Percentiles rank a stretch among this genome's conserved stretches.
Evolutionary conservation across 306 rosid species (phyloP).

Genomic region (Acacia melanoxylon): DNA sequence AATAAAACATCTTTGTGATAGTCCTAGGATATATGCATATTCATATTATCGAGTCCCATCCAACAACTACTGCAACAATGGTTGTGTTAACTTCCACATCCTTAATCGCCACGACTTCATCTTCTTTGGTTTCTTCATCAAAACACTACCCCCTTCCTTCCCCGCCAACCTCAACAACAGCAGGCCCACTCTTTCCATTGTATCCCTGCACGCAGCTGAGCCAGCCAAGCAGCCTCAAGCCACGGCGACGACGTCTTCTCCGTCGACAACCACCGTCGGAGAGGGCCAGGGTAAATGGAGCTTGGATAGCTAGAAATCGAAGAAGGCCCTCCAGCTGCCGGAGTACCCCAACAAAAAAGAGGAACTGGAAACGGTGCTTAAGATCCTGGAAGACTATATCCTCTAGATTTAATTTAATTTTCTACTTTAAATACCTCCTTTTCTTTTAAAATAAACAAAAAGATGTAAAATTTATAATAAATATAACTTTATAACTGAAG

Average conservation of each 20-base stretch:
- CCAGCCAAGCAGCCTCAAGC: slow-evolving; percentile 54
- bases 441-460: too few species aligned
- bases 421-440: too few species aligned
- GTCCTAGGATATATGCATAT: background rate
- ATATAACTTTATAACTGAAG: too few species aligned
- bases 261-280: slow-evolving; percentile 25
- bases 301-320: slow-evolving; percentile 65
- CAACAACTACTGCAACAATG: slow-evolving; percentile 26
- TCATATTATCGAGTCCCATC: background rate
- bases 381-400: slow-evolving; percentile 50
- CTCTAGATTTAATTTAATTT: too few species aligned
- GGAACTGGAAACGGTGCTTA: slow-evolving; percentile 55
- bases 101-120: slow-evolving; percentile 28
- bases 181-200: slow-evolving; percentile 32
- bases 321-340: slow-evolving; percentile 77
- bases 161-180: slow-evolving; percentile 18
- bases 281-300: slow-evolving; percentile 52
- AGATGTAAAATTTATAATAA: too few species aligned
- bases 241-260: background rate
- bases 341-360: slow-evolving; percentile 61
- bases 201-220: background rate
- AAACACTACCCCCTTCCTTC: slow-evolving; percentile 37
- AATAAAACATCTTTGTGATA: background rate
- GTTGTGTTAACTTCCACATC: slow-evolving; percentile 37
- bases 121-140: slow-evolving; percentile 22